Base-by-base conservation (phyloP, 345 rosid genomes). In the Arabidopsis suecica region DNA sequence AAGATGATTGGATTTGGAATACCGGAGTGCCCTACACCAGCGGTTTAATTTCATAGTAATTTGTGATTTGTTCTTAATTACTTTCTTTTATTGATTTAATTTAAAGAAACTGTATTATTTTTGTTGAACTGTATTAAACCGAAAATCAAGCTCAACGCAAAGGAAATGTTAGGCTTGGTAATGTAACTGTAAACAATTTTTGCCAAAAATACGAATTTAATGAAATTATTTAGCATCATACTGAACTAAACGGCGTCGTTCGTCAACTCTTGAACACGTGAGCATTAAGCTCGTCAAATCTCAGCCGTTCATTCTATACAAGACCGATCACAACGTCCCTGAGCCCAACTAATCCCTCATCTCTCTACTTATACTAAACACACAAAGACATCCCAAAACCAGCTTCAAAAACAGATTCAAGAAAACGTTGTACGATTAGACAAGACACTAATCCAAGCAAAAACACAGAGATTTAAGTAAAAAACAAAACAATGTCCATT, bases 1-100 rank as follows among this genome's bases (percentile, higher is more conserved):
- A 93, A 6, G 85, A 88, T 69, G 79, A 47, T 7, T 90, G 96
- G 97, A 71, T 94, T 72, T 89, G 88, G n/a, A 51, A 75, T 18
- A 84, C 92, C 8, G 97, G 89, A 30, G 89, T 88, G 33, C 91
- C 98, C 44, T 79, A 68, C 50, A 72, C 56, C 9, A 61, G 71
- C 25, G 78, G 79, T 68, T 55, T 79, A 56, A 47, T 68, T 23
- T 37, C 54, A 11, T 73, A 41, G 38, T 11, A 23, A 22, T 41
- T 30, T 48, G 12, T 64, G 30, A 28, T 32, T 68, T 59, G 7
- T 10, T 12, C 57, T 55, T 56, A 45, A 9, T 47, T 61, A n/a
- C 14, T 49, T 34, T 61, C 53, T 3, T 14, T 33, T 32, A 13
- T 23, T 51, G 3, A 10, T 76, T 13, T 65, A 23, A 25, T 41